Percentiles rank a stretch among this genome's conserved stretches.
Conservation (phyloP, 2,329 filamentous ascomycete species). For the Aphanoascus verrucosus region DNA sequence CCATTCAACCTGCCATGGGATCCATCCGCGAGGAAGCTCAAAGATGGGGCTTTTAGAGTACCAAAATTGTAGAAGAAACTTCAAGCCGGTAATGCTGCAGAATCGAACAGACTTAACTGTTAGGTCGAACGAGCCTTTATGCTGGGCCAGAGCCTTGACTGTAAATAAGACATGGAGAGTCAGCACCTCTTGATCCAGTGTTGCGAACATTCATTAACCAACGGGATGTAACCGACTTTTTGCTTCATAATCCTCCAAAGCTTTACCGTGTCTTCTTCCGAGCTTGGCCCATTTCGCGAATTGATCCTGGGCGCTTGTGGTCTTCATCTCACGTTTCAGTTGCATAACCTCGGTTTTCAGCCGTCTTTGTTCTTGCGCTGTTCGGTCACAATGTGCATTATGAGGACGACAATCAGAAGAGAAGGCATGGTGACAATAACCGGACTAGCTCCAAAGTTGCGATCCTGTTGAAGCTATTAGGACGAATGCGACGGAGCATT, state of each 20-base stretch:
- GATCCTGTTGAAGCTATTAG: background rate
- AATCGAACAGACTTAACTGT: conserved; percentile 61
- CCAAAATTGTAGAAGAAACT: conserved; percentile 81
- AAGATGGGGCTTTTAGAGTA: conserved; percentile 82
- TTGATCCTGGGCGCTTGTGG: conserved; percentile 88
- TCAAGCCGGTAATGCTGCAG: conserved; percentile 68
- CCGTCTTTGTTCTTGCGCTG: conserved; percentile 54
- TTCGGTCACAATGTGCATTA: conserved; percentile 66
- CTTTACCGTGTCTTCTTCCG: conserved; percentile 56
- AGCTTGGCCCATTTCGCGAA: conserved; percentile 72
- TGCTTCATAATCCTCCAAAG: conserved; percentile 69
- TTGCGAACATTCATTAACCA: too few relatives aligned
- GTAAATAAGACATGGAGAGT: background rate
- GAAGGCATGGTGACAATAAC: conserved; percentile 54
- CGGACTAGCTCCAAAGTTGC: background rate
- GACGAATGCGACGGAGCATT: background rate
- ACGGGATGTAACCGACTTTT: conserved; percentile 51
- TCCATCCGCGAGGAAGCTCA: conserved; percentile 83
- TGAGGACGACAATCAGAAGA: conserved; percentile 67
- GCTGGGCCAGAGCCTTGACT: conserved; percentile 46
- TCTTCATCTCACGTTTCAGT: conserved; percentile 70
- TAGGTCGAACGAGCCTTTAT: conserved; percentile 65
- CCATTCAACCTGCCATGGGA: conserved; percentile 91
- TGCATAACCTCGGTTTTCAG: conserved; percentile 70
- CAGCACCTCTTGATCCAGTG: background rate